Conservation (phyloP, 116 monocot species). For the Posidonia oceanica region DNA sequence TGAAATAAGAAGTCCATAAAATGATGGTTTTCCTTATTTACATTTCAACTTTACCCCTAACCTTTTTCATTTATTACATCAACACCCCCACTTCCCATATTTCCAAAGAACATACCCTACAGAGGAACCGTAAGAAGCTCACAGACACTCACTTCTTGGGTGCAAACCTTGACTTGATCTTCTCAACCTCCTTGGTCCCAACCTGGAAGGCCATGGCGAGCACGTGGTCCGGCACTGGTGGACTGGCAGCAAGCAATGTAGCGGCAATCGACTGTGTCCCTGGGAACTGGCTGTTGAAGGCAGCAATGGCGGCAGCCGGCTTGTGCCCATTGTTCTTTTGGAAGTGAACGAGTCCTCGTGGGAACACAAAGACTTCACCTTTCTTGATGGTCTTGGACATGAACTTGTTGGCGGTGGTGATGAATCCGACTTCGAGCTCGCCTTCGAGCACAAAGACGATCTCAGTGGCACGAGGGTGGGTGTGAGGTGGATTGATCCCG, state of each 20-base stretch:
- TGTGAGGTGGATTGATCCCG: slow-evolving; percentile 30
- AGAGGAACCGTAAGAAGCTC: too few species aligned
- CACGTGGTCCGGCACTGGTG: slow-evolving; percentile 32
- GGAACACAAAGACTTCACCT: slow-evolving; percentile 35
- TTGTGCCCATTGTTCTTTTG: slow-evolving; percentile 24
- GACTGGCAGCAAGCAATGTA: slow-evolving; percentile 24
- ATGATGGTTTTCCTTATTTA: too few species aligned
- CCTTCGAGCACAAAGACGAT: slow-evolving; percentile 29
- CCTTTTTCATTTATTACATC: too few species aligned
- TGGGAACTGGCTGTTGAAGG: slow-evolving; percentile 47
- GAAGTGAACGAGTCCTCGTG: slow-evolving; percentile 38
- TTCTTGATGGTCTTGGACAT: slow-evolving; percentile 14
- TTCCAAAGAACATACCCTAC: too few species aligned
- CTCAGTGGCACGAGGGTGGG: slow-evolving; percentile 35
- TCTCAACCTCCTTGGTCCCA: slow-evolving; percentile 29
- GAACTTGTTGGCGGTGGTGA: slow-evolving; percentile 27
- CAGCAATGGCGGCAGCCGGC: slow-evolving; percentile 30
- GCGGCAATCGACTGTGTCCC: slow-evolving; percentile 33
- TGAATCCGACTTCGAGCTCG: slow-evolving; percentile 21
- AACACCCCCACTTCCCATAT: too few species aligned
- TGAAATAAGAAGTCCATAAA: too few species aligned
- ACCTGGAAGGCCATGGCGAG: slow-evolving; percentile 42
- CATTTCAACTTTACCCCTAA: too few species aligned
- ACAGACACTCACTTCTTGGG: slow-evolving; percentile 16
- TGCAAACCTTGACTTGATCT: slow-evolving; percentile 31